phyloP scores from a whole-genome alignment of 441 rosid genomes.

The Flueggea neowawraea region DNA sequence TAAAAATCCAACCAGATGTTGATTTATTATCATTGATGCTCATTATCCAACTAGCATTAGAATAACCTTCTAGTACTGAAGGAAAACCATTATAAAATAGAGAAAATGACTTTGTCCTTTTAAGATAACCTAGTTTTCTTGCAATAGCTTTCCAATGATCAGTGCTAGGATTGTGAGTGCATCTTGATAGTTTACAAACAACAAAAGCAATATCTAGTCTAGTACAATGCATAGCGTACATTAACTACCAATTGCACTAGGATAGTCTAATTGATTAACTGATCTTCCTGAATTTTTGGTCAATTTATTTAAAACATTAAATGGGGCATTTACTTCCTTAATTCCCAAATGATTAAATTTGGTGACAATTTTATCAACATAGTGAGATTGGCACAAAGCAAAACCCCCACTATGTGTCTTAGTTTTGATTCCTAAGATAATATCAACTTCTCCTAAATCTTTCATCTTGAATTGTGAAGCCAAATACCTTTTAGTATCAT shows the following conservation, averaged over 20 bases:
- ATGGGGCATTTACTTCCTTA: background rate
- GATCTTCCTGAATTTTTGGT: background rate
- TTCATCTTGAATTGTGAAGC: too few species aligned
- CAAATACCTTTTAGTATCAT: too few species aligned
- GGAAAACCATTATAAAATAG: too few species aligned
- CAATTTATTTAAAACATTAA: background rate
- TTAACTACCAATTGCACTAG: slow-evolving; percentile 8
- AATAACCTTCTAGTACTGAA: too few species aligned
- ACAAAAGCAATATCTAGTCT: background rate
- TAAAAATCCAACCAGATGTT: too few species aligned
- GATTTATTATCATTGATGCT: too few species aligned
- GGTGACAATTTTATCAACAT: background rate
- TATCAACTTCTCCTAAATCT: background rate
- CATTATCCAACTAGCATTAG: too few species aligned
- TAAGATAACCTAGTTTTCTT: background rate
- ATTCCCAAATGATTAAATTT: slow-evolving; percentile 1
- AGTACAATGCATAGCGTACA: background rate
- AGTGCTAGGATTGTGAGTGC: background rate
- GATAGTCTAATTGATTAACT: background rate
- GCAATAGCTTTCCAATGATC: slow-evolving; percentile 8
- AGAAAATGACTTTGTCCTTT: too few species aligned
- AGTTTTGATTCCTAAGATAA: background rate
- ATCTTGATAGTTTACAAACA: slow-evolving; percentile 8
- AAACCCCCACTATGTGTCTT: background rate
- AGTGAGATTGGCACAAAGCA: slow-evolving; percentile 1